phyloP scores from a whole-genome alignment of 202 grass and related monocot species.

The Bolboschoenoplectus hybrid region DNA sequence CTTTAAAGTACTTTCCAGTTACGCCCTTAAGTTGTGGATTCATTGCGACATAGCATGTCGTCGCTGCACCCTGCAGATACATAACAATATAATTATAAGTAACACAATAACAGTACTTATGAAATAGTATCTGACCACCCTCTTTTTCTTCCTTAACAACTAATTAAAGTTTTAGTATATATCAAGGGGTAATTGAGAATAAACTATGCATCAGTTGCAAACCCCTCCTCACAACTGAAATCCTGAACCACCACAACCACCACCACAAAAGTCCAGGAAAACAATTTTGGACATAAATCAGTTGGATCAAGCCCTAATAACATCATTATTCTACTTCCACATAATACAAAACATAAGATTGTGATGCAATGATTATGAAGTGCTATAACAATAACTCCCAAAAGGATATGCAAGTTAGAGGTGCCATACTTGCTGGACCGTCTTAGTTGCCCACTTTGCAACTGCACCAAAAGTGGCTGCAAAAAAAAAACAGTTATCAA shows the following conservation, averaged over 20 bases:
- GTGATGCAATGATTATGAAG: not conserved
- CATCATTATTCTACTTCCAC: not conserved
- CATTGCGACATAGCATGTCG: conserved; percentile 69
- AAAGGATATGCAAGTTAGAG: not conserved
- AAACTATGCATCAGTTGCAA: conserved; percentile 11
- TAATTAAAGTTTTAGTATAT: not conserved
- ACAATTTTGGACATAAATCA: not conserved
- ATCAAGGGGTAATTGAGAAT: not conserved
- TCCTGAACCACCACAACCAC: not conserved
- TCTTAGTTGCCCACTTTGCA: conserved; percentile 16
- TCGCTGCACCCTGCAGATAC: conserved; percentile 58
- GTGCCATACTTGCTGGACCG: conserved; percentile 14
- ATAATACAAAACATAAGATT: not conserved
- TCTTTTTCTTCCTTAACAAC: not conserved
- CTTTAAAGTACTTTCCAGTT: conserved; percentile 53
- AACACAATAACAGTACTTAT: not conserved
- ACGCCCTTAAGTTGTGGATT: conserved; percentile 57
- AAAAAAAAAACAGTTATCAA: not conserved
- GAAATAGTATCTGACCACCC: not conserved
- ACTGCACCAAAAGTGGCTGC: conserved; percentile 9
- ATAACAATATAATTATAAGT: not conserved
- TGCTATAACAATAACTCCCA: not conserved
- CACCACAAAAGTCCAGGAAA: not conserved
- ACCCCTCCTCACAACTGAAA: not conserved
- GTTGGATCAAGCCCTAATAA: not conserved